Evolutionary conservation across 148 eudicot species (phyloP).

Genomic region (Nyssa sinensis): DNA sequence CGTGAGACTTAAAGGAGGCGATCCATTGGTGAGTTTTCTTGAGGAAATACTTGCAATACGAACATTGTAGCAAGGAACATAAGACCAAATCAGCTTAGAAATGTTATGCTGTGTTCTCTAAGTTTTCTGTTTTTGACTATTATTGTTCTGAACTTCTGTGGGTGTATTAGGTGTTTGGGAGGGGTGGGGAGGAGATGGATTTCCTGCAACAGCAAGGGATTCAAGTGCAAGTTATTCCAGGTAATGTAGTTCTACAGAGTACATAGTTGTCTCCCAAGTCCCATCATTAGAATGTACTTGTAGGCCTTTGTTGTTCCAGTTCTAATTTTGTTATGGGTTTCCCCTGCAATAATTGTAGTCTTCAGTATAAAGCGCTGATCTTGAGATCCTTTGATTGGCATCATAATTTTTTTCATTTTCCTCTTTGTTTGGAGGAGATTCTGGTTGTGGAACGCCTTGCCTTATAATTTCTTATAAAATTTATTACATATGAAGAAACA

Average conservation of each 20-base stretch:
- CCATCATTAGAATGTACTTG: neutral
- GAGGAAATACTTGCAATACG: neutral
- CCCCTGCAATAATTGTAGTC: neutral
- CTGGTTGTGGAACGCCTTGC: neutral
- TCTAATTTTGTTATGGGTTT: neutral
- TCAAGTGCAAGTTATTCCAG: conserved; percentile 92
- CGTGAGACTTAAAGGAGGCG: conserved; percentile 96
- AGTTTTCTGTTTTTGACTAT: too few relatives aligned
- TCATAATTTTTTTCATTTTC: neutral
- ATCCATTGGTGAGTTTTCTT: conserved; percentile 70
- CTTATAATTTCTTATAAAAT: too few relatives aligned
- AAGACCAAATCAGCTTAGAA: neutral
- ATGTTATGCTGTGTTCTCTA: neutral
- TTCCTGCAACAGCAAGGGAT: conserved; percentile 88
- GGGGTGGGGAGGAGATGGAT: conserved; percentile 99
- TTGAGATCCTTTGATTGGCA: neutral
- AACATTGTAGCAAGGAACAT: too few relatives aligned
- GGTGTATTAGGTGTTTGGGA: conserved; percentile 67
- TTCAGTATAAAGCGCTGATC: neutral
- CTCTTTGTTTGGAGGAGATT: neutral
- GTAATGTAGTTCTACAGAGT: conserved; percentile 24
- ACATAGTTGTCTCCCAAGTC: neutral
- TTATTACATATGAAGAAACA: too few relatives aligned
- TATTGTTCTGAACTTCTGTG: neutral
- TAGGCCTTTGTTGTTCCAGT: neutral